phyloP scores from a whole-genome alignment of 768 basidiomycete species.

The Russula foetens region DNA sequence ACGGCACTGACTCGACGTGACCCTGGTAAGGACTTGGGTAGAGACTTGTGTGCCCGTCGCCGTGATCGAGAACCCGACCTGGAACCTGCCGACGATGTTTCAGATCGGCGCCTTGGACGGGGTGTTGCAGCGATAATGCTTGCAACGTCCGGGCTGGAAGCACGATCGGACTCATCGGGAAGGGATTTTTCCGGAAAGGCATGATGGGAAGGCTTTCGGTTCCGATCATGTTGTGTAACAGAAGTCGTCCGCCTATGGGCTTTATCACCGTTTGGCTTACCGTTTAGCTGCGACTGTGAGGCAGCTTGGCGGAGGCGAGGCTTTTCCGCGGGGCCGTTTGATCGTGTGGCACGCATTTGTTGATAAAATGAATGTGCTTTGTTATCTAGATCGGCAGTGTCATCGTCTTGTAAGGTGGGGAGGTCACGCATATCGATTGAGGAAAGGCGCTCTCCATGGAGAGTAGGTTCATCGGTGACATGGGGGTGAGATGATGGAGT shows the following conservation, averaged over 20 bases:
- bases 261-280: neutral
- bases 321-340: conserved; percentile 4
- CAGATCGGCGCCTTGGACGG: conserved; percentile 24
- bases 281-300: neutral
- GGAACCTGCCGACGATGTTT: conserved; percentile 21
- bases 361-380: conserved; percentile 3
- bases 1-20: conserved; percentile 19
- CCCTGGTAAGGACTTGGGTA: conserved; percentile 14
- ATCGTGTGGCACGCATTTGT: conserved; percentile 9
- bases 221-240: neutral
- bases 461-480: neutral
- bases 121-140: conserved; percentile 28
- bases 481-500: conserved; percentile 13
- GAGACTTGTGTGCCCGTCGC: conserved; percentile 10
- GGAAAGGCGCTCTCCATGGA: conserved; percentile 25
- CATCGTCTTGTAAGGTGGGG: conserved; percentile 25
- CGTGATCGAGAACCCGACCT: conserved; percentile 21
- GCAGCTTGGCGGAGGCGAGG: neutral
- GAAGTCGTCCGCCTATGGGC: neutral
- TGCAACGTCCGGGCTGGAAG: conserved; percentile 29
- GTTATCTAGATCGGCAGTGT: conserved; percentile 9
- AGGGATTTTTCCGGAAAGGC: neutral
- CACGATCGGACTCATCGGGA: conserved; percentile 5
- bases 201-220: neutral
- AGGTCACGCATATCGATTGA: conserved; percentile 28